These are phyloP conservation scores for Vitis hybrid DNA, from an alignment of 177 flowering plant genomes.

Conservation along the genomic window DNA sequence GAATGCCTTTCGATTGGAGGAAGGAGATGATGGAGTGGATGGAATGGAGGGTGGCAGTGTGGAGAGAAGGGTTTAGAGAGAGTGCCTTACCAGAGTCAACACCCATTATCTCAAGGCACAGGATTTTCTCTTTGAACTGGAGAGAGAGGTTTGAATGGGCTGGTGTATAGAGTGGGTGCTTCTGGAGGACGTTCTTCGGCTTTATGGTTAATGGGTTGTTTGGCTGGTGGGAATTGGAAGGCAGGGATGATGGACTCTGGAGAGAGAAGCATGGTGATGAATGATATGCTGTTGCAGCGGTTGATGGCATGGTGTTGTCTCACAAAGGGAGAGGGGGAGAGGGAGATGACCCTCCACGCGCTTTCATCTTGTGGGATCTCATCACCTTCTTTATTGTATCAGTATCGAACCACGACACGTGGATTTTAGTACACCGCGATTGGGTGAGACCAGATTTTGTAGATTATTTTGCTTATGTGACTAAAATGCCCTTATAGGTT, in stretches of 20 bases:
- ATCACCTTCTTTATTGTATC: slow-evolving; percentile 3
- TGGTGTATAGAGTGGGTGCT: slow-evolving; percentile 52
- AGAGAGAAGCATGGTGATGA: slow-evolving; percentile 50
- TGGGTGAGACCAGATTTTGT: slow-evolving; percentile 33
- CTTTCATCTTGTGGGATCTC: not conserved
- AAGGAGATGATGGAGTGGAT: slow-evolving; percentile 65
- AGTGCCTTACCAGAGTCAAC: slow-evolving; percentile 86
- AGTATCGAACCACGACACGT: slow-evolving; percentile 15
- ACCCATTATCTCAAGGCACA: slow-evolving; percentile 91
- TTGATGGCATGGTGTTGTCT: slow-evolving; percentile 12
- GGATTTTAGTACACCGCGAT: slow-evolving; percentile 16
- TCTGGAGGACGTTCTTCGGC: slow-evolving; percentile 39
- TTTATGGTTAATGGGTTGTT: slow-evolving; percentile 27
- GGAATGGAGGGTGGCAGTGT: slow-evolving; percentile 60
- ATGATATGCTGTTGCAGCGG: slow-evolving; percentile 31
- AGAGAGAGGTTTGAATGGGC: slow-evolving; percentile 45
- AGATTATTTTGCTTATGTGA: slow-evolving; percentile 4
- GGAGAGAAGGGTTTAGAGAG: slow-evolving; percentile 80
- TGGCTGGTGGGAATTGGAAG: slow-evolving; percentile 20
- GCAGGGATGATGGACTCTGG: slow-evolving; percentile 22
- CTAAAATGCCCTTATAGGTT: too few species aligned
- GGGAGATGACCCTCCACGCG: slow-evolving; percentile 1
- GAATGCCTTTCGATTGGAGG: slow-evolving; percentile 81
- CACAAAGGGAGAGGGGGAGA: slow-evolving; percentile 4
- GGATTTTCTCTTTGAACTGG: slow-evolving; percentile 81